phyloP scores from a whole-genome alignment of 805 yeast genomes.

The Pichia manshurica region DNA sequence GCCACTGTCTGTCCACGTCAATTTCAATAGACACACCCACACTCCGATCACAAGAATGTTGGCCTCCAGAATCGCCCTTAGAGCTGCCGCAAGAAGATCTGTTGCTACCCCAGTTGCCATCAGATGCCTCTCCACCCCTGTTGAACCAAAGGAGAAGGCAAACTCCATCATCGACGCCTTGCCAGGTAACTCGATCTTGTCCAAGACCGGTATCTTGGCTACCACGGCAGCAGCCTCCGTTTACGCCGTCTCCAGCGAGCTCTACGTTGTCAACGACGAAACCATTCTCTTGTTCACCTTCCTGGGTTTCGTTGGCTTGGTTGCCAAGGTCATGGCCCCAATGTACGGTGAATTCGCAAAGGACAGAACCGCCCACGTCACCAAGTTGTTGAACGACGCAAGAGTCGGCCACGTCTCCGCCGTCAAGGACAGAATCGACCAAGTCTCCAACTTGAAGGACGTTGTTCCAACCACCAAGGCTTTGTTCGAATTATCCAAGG shows the following conservation, averaged over 20 bases:
- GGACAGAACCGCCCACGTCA: conserved; percentile 56
- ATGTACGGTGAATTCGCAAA: conserved; percentile 91
- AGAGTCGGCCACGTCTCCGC: conserved; percentile 88
- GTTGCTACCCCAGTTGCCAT: conserved; percentile 41
- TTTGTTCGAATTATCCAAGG: conserved; percentile 90
- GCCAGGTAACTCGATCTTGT: conserved; percentile 82
- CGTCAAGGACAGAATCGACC: conserved; percentile 84
- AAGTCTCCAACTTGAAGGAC: conserved; percentile 84
- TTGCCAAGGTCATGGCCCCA: conserved; percentile 88
- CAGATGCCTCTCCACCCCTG: conserved; percentile 59
- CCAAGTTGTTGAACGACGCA: conserved; percentile 70
- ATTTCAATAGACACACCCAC: background rate
- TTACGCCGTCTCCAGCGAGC: conserved; percentile 90
- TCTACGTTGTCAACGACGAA: conserved; percentile 92
- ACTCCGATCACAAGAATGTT: conserved; percentile 11
- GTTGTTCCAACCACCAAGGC: conserved; percentile 89
- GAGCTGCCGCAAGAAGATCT: conserved; percentile 30
- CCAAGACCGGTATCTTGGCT: conserved; percentile 94
- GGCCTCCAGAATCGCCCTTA: conserved; percentile 25
- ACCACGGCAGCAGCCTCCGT: conserved; percentile 91
- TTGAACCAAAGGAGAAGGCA: conserved; percentile 90
- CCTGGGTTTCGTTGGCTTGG: conserved; percentile 64
- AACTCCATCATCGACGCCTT: conserved; percentile 81
- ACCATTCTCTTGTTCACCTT: conserved; percentile 79
- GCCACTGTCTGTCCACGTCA: background rate